phyloP scores from a whole-genome alignment of 306 rosid species.

The Canavalia ensiformis region DNA sequence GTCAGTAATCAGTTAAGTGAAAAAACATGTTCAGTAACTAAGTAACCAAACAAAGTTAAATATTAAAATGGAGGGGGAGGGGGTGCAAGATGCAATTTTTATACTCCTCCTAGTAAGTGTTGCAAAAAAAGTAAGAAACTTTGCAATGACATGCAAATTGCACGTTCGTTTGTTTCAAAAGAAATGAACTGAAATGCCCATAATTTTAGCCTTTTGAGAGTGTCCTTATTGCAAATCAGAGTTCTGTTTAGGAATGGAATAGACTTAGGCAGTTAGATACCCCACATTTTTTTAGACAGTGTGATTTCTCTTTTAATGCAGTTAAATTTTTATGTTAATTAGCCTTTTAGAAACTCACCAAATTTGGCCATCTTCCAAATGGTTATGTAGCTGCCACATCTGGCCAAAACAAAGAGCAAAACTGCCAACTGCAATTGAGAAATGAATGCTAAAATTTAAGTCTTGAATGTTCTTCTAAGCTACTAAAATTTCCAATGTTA shows the following conservation, averaged over 20 bases:
- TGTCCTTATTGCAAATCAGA: background rate
- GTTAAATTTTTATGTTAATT: constrained; percentile 11
- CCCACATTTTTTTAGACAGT: background rate
- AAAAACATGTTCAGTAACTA: background rate
- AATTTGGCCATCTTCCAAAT: constrained; percentile 83
- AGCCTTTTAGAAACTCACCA: constrained; percentile 52
- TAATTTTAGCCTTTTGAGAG: constrained; percentile 9
- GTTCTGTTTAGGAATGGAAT: background rate
- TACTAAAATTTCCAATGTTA: background rate
- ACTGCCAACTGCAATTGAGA: constrained; percentile 75
- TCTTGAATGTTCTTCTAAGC: background rate
- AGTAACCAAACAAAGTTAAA: background rate
- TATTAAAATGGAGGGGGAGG: too few relatives aligned
- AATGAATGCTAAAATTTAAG: constrained; percentile 28
- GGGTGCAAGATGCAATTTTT: constrained; percentile 29
- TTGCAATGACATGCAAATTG: constrained; percentile 10
- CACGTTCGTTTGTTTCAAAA: background rate
- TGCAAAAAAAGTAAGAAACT: constrained; percentile 26
- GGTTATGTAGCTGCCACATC: constrained; percentile 88
- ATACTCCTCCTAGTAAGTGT: background rate
- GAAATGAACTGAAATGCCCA: background rate
- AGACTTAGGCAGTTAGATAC: background rate
- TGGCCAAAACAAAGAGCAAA: constrained; percentile 86
- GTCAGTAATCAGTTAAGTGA: constrained; percentile 48
- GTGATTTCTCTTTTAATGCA: background rate